Conservation (phyloP, 2,329 filamentous ascomycete species). For the Colletotrichum scovillei region DNA sequence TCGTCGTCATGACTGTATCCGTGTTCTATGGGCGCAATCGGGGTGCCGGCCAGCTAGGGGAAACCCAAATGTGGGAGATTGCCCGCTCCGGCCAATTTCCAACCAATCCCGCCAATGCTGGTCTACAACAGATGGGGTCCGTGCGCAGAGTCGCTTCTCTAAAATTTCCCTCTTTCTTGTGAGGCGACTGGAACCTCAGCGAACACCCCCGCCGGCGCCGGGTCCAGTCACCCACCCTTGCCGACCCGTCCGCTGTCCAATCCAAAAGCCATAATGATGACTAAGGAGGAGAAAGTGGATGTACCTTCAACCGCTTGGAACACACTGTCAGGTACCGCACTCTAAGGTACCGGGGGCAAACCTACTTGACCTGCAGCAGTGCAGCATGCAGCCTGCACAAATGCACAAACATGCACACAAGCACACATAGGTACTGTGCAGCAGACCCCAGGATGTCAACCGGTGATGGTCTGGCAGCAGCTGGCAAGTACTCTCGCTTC, state of each 20-base stretch:
- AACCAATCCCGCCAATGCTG: constrained; percentile 27
- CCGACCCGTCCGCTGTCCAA: background rate
- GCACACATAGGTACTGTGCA: background rate
- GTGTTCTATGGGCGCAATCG: constrained; percentile 5
- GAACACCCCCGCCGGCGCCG: constrained; percentile 16
- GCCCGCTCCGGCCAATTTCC: constrained; percentile 25
- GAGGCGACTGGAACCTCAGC: constrained; percentile 8
- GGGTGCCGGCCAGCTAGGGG: constrained; percentile 11
- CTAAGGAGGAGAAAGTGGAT: background rate
- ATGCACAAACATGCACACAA: background rate
- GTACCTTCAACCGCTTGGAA: background rate
- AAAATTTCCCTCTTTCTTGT: background rate
- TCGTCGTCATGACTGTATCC: constrained; percentile 3
- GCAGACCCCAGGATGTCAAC: background rate
- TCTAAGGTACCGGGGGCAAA: background rate
- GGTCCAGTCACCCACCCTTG: constrained; percentile 4
- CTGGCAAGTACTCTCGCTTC: constrained; percentile 10
- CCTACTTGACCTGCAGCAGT: background rate
- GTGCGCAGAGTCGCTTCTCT: constrained; percentile 17
- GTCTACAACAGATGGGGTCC: constrained; percentile 18
- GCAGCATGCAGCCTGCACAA: background rate
- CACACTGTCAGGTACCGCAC: background rate
- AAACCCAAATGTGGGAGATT: constrained; percentile 31
- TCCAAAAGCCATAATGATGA: background rate
- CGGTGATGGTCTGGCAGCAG: background rate